phyloP scores from a whole-genome alignment of 768 basidiomycete species.

The Serendipita vermifera region DNA sequence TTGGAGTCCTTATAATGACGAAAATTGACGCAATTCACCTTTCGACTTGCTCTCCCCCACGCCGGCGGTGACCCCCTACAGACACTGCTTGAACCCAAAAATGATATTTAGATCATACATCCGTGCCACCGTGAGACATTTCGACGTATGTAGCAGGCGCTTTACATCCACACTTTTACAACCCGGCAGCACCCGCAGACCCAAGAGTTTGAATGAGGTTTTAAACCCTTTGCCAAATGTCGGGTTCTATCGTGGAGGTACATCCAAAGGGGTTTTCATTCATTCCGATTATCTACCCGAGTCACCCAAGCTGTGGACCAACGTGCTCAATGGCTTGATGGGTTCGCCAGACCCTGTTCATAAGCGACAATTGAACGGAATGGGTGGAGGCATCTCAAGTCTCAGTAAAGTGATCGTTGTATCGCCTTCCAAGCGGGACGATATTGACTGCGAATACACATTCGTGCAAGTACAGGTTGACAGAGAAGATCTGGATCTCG shows the following conservation, averaged over 20 bases:
- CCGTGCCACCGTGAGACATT: no score
- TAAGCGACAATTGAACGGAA: slow-evolving; percentile 62
- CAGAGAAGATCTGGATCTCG: slow-evolving; percentile 47
- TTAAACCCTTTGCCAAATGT: slow-evolving; percentile 26
- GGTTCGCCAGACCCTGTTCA: slow-evolving; percentile 64
- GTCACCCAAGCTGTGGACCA: slow-evolving; percentile 39
- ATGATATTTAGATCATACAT: no score
- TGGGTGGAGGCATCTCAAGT: slow-evolving; percentile 68
- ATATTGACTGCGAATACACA: slow-evolving; percentile 53
- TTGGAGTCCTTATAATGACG: no score
- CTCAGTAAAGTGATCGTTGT: slow-evolving; percentile 65
- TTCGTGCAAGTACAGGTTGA: slow-evolving; percentile 47
- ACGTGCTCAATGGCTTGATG: slow-evolving; percentile 60
- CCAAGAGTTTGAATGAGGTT: not conserved
- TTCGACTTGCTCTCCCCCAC: no score
- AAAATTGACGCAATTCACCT: no score
- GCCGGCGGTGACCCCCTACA: no score
- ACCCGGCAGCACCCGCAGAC: no score
- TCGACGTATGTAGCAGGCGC: no score
- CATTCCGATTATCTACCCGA: slow-evolving; percentile 40
- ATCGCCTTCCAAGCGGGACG: slow-evolving; percentile 30
- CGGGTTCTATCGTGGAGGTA: slow-evolving; percentile 55
- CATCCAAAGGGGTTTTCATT: slow-evolving; percentile 65
- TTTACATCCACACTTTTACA: no score
- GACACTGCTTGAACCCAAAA: no score